These are phyloP conservation scores for Aspergillus sp. DNA, from an alignment of 2,329 filamentous ascomycete genomes.

Conservation along the genomic window DNA sequence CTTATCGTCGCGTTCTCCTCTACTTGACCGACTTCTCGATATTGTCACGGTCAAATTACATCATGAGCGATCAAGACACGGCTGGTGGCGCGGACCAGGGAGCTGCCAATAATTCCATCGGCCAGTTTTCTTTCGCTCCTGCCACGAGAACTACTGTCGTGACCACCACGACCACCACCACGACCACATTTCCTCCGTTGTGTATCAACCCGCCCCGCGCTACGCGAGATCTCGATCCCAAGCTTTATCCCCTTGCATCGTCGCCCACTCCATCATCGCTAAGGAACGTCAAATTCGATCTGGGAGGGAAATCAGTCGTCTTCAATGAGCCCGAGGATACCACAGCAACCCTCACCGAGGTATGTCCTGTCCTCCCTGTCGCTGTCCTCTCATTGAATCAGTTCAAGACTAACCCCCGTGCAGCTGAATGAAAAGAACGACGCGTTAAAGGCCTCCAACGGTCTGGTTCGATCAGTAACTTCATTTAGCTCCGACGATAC, in stretches of 20 bases:
- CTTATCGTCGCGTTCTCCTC: conserved; percentile 7
- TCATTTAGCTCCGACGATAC: conserved; percentile 43
- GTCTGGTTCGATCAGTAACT: conserved; percentile 47
- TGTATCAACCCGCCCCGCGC: conserved; percentile 71
- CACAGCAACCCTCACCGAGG: conserved; percentile 53
- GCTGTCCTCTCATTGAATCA: not conserved
- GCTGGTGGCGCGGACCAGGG: conserved; percentile 20
- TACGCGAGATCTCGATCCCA: conserved; percentile 73
- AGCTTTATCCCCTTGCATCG: conserved; percentile 84
- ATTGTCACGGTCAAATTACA: conserved; percentile 15
- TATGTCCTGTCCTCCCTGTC: conserved; percentile 30
- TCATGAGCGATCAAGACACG: conserved; percentile 30
- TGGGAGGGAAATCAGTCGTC: conserved; percentile 60
- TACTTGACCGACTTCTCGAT: conserved; percentile 11
- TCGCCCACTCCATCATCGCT: conserved; percentile 79
- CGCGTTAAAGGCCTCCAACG: conserved; percentile 47
- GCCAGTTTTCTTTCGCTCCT: conserved; percentile 62
- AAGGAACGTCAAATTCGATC: conserved; percentile 72
- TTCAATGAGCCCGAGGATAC: conserved; percentile 64
- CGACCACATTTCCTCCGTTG: conserved; percentile 77
- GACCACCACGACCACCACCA: conserved; percentile 89
- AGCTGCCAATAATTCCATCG: conserved; percentile 47
- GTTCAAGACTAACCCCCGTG: conserved; percentile 4
- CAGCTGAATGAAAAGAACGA: conserved; percentile 48
- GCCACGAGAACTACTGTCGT: conserved; percentile 67